These are phyloP conservation scores for Hibiscus mutabilis DNA, from an alignment of 345 rosid species.

Conservation along the genomic window DNA sequence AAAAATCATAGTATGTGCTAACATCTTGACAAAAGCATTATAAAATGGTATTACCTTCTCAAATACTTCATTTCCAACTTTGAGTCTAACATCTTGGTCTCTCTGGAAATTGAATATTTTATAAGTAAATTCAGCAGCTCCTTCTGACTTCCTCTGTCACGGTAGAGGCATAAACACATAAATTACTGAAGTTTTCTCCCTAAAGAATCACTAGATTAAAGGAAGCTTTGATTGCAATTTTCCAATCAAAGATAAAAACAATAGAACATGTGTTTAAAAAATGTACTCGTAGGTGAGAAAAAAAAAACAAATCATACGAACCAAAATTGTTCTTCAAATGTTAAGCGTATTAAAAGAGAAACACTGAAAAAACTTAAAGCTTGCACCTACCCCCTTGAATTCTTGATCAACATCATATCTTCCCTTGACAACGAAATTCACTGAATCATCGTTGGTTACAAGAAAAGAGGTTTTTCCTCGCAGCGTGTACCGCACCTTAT, in stretches of 20 bases:
- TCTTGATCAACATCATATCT: slow-evolving; percentile 65
- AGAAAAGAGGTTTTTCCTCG: slow-evolving; percentile 72
- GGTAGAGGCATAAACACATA: background rate
- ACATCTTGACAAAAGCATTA: no score
- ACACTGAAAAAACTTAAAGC: background rate
- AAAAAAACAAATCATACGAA: background rate
- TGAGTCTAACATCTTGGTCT: slow-evolving; percentile 77
- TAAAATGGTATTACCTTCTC: slow-evolving; percentile 47
- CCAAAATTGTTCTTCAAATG: background rate
- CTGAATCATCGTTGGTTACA: slow-evolving; percentile 35
- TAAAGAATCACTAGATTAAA: background rate
- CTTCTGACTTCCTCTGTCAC: slow-evolving; percentile 66
- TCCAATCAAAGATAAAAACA: background rate
- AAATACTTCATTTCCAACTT: slow-evolving; percentile 66
- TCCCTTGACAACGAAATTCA: slow-evolving; percentile 73
- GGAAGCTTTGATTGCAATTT: background rate
- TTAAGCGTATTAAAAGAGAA: background rate
- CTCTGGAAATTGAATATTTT: slow-evolving; percentile 58
- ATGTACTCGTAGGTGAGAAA: background rate
- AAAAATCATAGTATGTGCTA: background rate
- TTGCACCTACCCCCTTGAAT: slow-evolving; percentile 47
- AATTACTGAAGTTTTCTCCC: background rate
- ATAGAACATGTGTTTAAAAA: background rate
- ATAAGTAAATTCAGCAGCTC: slow-evolving; percentile 81
- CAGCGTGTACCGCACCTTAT: slow-evolving; percentile 52